phyloP scores from a whole-genome alignment of 2,329 filamentous ascomycete species.

The Coniochaeta sp. region DNA sequence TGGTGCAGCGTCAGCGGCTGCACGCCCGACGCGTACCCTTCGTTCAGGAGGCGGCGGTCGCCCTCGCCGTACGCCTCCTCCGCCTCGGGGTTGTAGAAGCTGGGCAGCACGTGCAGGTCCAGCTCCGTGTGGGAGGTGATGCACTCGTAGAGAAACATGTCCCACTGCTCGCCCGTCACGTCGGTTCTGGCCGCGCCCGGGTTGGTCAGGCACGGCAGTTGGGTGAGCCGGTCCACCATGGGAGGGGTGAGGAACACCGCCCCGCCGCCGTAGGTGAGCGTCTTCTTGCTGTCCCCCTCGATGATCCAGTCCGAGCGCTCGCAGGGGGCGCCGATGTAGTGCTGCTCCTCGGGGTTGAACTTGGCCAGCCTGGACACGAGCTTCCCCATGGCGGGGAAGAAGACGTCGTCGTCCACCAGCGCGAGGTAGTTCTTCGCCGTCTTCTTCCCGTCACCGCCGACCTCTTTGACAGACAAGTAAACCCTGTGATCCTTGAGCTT shows the following conservation, averaged over 20 bases:
- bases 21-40: constrained; percentile 24
- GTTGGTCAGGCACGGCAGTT: constrained; percentile 27
- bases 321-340: constrained; percentile 37
- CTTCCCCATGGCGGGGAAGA: constrained; percentile 33
- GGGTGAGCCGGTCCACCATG: constrained; percentile 25
- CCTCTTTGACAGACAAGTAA: background rate
- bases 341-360: constrained; percentile 23
- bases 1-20: constrained; percentile 34
- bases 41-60: constrained; percentile 21
- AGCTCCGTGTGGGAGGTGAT: constrained; percentile 25
- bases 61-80: constrained; percentile 21
- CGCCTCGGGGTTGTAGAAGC: constrained; percentile 31
- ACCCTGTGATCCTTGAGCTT: constrained; percentile 1
- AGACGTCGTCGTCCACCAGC: constrained; percentile 38
- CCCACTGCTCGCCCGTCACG: constrained; percentile 25
- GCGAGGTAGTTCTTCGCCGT: constrained; percentile 32
- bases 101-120: constrained; percentile 33
- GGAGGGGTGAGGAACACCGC: constrained; percentile 32
- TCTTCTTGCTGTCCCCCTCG: constrained; percentile 21
- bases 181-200: background rate
- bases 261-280: constrained; percentile 36
- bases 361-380: constrained; percentile 29
- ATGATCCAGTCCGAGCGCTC: constrained; percentile 34
- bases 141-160: constrained; percentile 33
- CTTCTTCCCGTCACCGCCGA: background rate